phyloP scores from a whole-genome alignment of 768 basidiomycete genomes.

The Trametes punicea region DNA sequence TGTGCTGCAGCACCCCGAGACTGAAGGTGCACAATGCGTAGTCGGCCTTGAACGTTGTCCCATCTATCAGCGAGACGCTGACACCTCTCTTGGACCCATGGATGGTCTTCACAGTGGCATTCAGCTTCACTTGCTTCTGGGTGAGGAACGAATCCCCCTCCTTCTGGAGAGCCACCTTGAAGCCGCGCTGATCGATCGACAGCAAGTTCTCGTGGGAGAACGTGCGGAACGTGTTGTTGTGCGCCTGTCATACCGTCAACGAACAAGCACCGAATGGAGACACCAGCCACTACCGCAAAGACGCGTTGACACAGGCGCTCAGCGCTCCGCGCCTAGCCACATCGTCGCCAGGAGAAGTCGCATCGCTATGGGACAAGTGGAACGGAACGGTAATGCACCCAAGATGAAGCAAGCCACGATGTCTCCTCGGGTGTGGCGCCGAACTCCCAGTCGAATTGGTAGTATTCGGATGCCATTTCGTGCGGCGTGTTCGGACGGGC shows the following conservation, averaged over 20 bases:
- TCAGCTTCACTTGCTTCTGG: conserved; percentile 45
- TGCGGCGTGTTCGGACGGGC: conserved; percentile 43
- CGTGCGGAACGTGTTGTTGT: conserved; percentile 56
- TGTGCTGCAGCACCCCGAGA: conserved; percentile 63
- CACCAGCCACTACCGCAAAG: conserved; percentile 22
- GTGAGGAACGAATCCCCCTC: conserved; percentile 56
- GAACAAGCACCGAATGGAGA: neutral
- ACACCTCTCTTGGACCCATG: conserved; percentile 45
- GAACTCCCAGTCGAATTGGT: conserved; percentile 47
- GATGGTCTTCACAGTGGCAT: conserved; percentile 48
- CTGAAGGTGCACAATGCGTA: conserved; percentile 69
- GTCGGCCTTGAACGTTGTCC: conserved; percentile 44
- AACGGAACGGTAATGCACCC: conserved; percentile 39
- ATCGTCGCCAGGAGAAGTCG: conserved; percentile 26
- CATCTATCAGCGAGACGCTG: conserved; percentile 44
- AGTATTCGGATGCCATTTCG: conserved; percentile 57
- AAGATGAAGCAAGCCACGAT: conserved; percentile 60
- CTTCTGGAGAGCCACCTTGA: conserved; percentile 50
- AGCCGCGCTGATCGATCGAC: conserved; percentile 60
- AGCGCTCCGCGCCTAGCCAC: conserved; percentile 2
- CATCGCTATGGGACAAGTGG: conserved; percentile 5
- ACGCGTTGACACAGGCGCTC: conserved; percentile 17
- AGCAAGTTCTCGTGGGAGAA: conserved; percentile 54
- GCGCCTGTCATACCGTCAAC: conserved; percentile 40
- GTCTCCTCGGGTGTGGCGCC: conserved; percentile 60